These are phyloP conservation scores for Colletotrichum euphorbiae DNA, from an alignment of 2,329 filamentous ascomycete species.

Conservation along the genomic window DNA sequence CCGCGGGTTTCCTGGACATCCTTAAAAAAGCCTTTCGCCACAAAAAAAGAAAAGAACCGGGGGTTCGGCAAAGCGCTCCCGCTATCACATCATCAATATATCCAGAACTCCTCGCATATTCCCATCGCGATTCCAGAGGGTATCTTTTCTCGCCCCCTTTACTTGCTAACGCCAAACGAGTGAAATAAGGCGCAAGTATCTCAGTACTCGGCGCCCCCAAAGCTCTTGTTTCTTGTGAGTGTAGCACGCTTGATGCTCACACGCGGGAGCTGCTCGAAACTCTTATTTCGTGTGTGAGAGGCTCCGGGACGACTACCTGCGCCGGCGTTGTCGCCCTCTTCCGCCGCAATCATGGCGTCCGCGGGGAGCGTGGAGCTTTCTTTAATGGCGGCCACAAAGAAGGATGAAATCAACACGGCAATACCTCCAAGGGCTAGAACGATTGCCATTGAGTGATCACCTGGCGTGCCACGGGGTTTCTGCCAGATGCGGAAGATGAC, in stretches of 20 bases:
- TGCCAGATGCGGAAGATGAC: conserved; percentile 87
- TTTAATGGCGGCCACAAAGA: conserved; percentile 74
- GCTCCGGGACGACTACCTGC: conserved; percentile 45
- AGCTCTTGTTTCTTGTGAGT: conserved; percentile 62
- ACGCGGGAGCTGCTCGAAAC: conserved; percentile 55
- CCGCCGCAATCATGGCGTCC: conserved; percentile 54
- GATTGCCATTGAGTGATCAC: conserved; percentile 88
- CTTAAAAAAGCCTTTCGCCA: not conserved
- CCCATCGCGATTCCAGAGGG: conserved; percentile 15
- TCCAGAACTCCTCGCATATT: conserved; percentile 32
- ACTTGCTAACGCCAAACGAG: conserved; percentile 31
- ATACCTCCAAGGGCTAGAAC: conserved; percentile 87
- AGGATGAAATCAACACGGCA: conserved; percentile 81
- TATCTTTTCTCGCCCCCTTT: not conserved
- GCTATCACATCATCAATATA: conserved; percentile 6
- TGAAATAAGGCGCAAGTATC: conserved; percentile 9
- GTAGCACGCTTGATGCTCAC: conserved; percentile 59
- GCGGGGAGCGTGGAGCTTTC: conserved; percentile 64
- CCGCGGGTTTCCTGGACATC: not conserved
- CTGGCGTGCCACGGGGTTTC: conserved; percentile 85
- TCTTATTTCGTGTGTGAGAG: conserved; percentile 52
- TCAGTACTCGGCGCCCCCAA: conserved; percentile 61
- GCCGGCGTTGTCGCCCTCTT: conserved; percentile 53
- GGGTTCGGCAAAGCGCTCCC: conserved; percentile 13
- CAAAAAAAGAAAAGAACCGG: not conserved